These are phyloP conservation scores for Kazachstania sp. DNA, from an alignment of 1,139 yeast species.

Conservation along the genomic window DNA sequence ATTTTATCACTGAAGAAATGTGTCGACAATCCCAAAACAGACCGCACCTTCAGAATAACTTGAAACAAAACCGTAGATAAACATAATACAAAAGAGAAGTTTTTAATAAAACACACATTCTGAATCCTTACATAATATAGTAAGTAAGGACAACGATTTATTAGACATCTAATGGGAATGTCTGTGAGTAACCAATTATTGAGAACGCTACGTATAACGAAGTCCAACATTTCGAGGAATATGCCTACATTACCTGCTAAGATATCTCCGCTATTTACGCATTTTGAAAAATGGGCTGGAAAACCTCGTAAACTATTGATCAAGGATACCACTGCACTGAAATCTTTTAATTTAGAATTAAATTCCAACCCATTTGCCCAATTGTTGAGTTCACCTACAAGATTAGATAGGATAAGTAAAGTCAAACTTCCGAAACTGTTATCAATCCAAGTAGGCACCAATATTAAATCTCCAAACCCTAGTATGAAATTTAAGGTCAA, in stretches of 20 bases:
- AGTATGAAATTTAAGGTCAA: not conserved
- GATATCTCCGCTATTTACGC: constrained; percentile 20
- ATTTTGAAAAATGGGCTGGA: constrained; percentile 29
- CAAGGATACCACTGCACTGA: not conserved
- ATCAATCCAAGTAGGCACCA: constrained; percentile 18
- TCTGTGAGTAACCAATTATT: not conserved
- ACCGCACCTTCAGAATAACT: too few relatives aligned
- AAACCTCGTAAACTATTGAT: constrained; percentile 11
- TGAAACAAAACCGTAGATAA: too few relatives aligned
- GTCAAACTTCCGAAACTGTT: constrained; percentile 19
- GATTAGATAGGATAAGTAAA: constrained; percentile 21
- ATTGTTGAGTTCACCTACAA: constrained; percentile 23
- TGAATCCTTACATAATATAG: too few relatives aligned
- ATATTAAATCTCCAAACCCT: not conserved
- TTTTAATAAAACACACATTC: too few relatives aligned
- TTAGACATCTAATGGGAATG: too few relatives aligned
- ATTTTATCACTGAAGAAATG: too few relatives aligned
- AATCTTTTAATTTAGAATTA: constrained; percentile 9
- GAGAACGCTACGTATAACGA: not conserved
- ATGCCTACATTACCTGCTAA: constrained; percentile 3
- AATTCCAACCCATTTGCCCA: constrained; percentile 22
- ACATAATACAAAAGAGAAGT: too few relatives aligned
- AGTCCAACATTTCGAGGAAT: too few relatives aligned
- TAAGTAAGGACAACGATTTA: too few relatives aligned
- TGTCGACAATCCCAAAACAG: too few relatives aligned